Evolutionary conservation across 495 filamentous ascomycete genomes (phyloP).

Genomic region (Aspergillus kassunensis): DNA sequence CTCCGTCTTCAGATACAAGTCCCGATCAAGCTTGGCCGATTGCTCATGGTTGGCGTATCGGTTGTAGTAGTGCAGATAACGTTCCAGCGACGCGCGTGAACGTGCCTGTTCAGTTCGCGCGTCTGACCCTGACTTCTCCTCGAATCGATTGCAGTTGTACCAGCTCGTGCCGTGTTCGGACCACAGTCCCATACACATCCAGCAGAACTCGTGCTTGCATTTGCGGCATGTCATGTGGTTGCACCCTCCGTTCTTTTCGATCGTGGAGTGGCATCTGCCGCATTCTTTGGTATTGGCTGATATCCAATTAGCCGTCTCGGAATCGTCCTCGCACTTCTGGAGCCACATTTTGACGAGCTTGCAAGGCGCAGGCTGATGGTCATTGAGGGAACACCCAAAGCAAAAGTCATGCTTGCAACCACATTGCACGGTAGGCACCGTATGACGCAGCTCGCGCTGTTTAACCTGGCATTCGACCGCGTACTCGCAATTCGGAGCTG

Average conservation of each 20-base stretch:
- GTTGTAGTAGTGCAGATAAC: constrained; percentile 98
- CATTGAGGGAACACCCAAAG: constrained; percentile 88
- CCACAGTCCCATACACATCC: constrained; percentile 99
- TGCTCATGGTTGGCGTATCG: constrained; percentile 98
- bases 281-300: constrained; percentile 99
- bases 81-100: constrained; percentile 82
- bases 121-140: constrained; percentile 89
- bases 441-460: constrained; percentile 71
- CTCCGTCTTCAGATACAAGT: constrained; percentile 92
- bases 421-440: constrained; percentile 88
- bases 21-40: constrained; percentile 93
- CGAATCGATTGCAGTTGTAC: constrained; percentile 98
- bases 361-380: constrained; percentile 93
- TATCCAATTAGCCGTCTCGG: constrained; percentile 98
- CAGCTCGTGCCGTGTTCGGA: constrained; percentile 98
- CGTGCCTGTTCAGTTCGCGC: constrained; percentile 87
- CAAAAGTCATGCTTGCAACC: constrained; percentile 82
- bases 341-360: constrained; percentile 91
- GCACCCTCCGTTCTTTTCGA: constrained; percentile 98
- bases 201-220: constrained; percentile 98
- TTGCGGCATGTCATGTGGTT: constrained; percentile 99
- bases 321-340: constrained; percentile 98
- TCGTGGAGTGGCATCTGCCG: constrained; percentile 90
- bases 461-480: constrained; percentile 86
- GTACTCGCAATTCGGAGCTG: constrained; percentile 90